Conservation (phyloP, 176 grass and related monocot species). For the Zizania latifolia region DNA sequence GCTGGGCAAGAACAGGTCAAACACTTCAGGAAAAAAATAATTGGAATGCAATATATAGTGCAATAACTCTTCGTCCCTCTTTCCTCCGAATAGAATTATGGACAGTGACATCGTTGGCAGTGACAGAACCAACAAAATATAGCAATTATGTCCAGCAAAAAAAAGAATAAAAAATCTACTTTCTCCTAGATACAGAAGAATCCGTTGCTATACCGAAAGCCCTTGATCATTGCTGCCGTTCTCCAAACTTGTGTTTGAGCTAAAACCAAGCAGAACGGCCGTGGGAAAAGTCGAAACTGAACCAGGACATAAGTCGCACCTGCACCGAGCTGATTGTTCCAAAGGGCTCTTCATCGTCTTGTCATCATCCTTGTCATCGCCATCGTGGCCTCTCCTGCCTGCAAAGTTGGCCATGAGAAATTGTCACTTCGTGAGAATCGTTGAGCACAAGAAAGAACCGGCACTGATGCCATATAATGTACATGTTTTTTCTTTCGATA, state of each 20-base stretch:
- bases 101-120: neutral
- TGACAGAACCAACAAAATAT: neutral
- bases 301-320: neutral
- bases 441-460: neutral
- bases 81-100: too few relatives aligned
- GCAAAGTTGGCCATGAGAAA: neutral
- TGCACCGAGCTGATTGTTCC: neutral
- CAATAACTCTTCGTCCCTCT: too few relatives aligned
- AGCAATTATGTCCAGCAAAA: neutral
- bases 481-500: too few relatives aligned
- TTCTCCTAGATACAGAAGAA: too few relatives aligned
- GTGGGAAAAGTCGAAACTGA: neutral
- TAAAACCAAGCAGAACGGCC: neutral
- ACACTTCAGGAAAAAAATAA: too few relatives aligned
- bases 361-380: conserved; percentile 34
- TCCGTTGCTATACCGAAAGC: neutral
- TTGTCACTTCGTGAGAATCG: neutral
- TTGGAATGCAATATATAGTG: too few relatives aligned
- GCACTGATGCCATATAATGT: neutral
- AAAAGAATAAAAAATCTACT: neutral
- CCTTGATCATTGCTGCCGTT: neutral
- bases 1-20: too few relatives aligned
- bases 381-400: conserved; percentile 41
- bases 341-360: neutral
- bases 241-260: neutral